phyloP scores from a whole-genome alignment of 2,329 filamentous ascomycete genomes.

The Microcera coccophila region DNA sequence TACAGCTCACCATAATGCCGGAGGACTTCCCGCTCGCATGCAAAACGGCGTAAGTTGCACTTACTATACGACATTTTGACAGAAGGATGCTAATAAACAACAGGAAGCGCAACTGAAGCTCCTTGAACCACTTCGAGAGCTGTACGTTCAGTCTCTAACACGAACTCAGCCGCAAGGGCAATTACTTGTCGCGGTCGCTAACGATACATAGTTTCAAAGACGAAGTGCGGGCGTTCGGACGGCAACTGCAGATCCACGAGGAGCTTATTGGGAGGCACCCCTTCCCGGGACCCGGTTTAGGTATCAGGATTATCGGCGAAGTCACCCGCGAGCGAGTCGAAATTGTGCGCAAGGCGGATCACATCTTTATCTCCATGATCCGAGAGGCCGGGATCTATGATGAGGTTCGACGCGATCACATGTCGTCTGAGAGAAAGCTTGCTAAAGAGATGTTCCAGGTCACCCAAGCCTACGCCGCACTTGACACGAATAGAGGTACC shows the following conservation, averaged over 20 bases:
- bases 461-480: conserved; percentile 26
- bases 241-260: conserved; percentile 30
- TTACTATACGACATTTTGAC: background rate
- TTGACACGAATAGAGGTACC: conserved; percentile 20
- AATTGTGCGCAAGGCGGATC: conserved; percentile 68
- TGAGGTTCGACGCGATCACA: conserved; percentile 22
- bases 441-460: conserved; percentile 14
- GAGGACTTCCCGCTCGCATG: conserved; percentile 59
- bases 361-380: conserved; percentile 73
- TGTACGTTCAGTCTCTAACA: conserved; percentile 38
- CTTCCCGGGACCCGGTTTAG: conserved; percentile 68
- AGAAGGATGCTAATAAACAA: conserved; percentile 11
- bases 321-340: conserved; percentile 71
- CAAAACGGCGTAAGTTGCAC: conserved; percentile 37
- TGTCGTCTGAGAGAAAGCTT: conserved; percentile 2
- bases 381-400: conserved; percentile 58
- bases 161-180: conserved; percentile 1
- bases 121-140: conserved; percentile 72
- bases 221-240: conserved; percentile 49
- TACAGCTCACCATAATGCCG: conserved; percentile 55
- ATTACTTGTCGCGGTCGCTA: conserved; percentile 7
- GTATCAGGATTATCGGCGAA: conserved; percentile 76
- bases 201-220: conserved; percentile 61
- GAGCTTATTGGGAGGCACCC: conserved; percentile 51
- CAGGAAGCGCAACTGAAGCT: conserved; percentile 50